phyloP scores from a whole-genome alignment of 352 stramenopile species.

The Pythium plurisporium region DNA sequence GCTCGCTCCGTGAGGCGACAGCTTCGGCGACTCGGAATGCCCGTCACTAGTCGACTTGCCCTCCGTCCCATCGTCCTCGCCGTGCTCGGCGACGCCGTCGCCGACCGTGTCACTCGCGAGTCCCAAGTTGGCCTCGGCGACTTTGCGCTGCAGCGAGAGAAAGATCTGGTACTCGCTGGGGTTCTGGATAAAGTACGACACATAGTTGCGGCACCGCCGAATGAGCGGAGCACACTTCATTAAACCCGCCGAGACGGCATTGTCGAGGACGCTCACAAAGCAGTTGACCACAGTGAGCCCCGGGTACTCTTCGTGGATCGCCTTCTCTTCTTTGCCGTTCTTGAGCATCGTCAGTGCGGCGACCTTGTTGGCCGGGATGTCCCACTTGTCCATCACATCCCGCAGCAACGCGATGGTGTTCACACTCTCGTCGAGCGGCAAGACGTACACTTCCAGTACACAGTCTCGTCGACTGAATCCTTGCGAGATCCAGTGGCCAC shows the following conservation, averaged over 20 bases:
- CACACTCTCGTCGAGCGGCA: slow-evolving; percentile 68
- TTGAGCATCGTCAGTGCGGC: slow-evolving; percentile 66
- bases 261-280: slow-evolving; percentile 62
- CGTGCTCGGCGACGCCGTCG: slow-evolving; percentile 22
- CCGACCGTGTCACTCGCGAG: slow-evolving; percentile 9
- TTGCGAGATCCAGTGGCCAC: slow-evolving; percentile 72
- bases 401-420: slow-evolving; percentile 75
- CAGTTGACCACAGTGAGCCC: slow-evolving; percentile 58
- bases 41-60: slow-evolving; percentile 4
- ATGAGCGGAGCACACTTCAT: slow-evolving; percentile 58
- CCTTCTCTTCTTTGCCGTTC: slow-evolving; percentile 36
- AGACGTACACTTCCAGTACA: slow-evolving; percentile 70
- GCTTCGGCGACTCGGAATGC: slow-evolving; percentile 12
- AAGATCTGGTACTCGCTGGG: slow-evolving; percentile 83
- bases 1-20: slow-evolving; percentile 11
- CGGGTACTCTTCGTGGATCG: slow-evolving; percentile 66
- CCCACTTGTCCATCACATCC: slow-evolving; percentile 82
- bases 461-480: slow-evolving; percentile 72
- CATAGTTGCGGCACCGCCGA: slow-evolving; percentile 65
- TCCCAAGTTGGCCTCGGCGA: slow-evolving; percentile 38
- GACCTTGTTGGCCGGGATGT: slow-evolving; percentile 66
- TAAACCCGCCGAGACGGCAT: slow-evolving; percentile 47
- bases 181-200: slow-evolving; percentile 83
- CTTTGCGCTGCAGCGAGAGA: slow-evolving; percentile 58
- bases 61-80: slow-evolving; percentile 27